A percentile compares a stretch with the other conserved stretches of the same genome.
phyloP scores from a whole-genome alignment of 305 asterid species.

The Rubia balearica region DNA sequence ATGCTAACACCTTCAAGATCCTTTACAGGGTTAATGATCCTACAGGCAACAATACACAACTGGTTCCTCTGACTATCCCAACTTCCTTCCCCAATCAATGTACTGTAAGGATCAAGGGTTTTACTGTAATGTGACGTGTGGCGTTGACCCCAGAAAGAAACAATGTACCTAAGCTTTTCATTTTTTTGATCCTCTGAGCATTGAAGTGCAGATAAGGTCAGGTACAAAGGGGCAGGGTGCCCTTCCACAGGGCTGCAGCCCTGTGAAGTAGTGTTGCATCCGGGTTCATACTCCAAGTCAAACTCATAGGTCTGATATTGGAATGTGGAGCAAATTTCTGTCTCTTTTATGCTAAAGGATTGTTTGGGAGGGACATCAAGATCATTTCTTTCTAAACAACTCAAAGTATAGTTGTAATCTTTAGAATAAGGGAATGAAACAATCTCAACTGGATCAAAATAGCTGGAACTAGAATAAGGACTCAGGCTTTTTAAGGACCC shows the following conservation, averaged over 20 bases:
- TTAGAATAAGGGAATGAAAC: constrained; percentile 24
- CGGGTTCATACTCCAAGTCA: constrained; percentile 32
- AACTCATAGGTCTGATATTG: constrained; percentile 3
- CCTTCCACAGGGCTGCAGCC: constrained; percentile 30
- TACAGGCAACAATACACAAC: constrained; percentile 40
- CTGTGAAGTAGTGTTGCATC: constrained; percentile 19
- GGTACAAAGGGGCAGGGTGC: constrained; percentile 9
- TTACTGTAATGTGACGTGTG: background rate
- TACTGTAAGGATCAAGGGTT: constrained; percentile 14
- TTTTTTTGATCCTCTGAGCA: constrained; percentile 24
- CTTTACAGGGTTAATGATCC: constrained; percentile 24
- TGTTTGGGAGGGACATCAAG: constrained; percentile 15
- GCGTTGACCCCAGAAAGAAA: constrained; percentile 17
- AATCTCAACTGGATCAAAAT: constrained; percentile 39
- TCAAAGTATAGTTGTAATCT: constrained; percentile 34
- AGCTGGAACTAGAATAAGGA: constrained; percentile 17
- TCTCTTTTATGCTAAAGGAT: constrained; percentile 19
- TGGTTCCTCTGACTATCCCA: constrained; percentile 45
- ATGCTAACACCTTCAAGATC: constrained; percentile 19
- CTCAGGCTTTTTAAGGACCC: constrained; percentile 42
- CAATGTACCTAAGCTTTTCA: constrained; percentile 28
- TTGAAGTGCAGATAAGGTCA: constrained; percentile 33
- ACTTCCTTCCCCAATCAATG: constrained; percentile 48
- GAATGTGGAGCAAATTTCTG: constrained; percentile 26
- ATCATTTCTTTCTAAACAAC: constrained; percentile 14